Conservation (phyloP, 495 filamentous ascomycete species). For the Mytilinidion resinicola region DNA sequence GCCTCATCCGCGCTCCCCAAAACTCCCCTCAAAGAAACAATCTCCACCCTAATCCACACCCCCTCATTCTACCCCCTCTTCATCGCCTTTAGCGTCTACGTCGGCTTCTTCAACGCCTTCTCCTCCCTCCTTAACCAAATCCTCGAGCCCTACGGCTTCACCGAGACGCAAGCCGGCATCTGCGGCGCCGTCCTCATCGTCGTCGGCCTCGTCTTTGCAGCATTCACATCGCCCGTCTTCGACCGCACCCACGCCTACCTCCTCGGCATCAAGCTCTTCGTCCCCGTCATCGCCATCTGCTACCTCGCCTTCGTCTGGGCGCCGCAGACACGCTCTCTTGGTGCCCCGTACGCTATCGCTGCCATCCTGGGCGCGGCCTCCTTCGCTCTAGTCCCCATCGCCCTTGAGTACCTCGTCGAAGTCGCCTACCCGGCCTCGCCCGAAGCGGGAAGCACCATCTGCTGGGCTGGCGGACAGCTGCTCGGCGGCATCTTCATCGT, state of each 20-base stretch:
- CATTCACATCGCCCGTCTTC: constrained; percentile 70
- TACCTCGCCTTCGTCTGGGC: constrained; percentile 81
- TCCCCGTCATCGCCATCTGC: constrained; percentile 64
- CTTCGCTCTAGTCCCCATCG: constrained; percentile 79
- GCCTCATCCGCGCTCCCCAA: constrained; percentile 38
- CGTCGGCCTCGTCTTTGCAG: constrained; percentile 71
- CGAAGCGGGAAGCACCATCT: constrained; percentile 73
- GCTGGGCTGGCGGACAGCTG: constrained; percentile 77
- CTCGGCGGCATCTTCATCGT: constrained; percentile 80
- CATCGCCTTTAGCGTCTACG: constrained; percentile 23
- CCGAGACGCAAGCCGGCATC: constrained; percentile 77
- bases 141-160: constrained; percentile 73
- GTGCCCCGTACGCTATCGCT: constrained; percentile 63
- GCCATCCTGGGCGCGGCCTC: constrained; percentile 65
- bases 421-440: constrained; percentile 82
- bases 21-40: constrained; percentile 51
- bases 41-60: constrained; percentile 32
- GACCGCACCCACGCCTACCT: constrained; percentile 80
- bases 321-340: constrained; percentile 60
- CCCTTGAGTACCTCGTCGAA: constrained; percentile 80
- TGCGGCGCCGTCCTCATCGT: constrained; percentile 87
- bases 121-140: constrained; percentile 89
- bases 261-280: constrained; percentile 62
- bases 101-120: constrained; percentile 87
- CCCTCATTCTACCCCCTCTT: constrained; percentile 67